phyloP scores from a whole-genome alignment of 2,329 filamentous ascomycete species.

The Sclerotinia spermophila region DNA sequence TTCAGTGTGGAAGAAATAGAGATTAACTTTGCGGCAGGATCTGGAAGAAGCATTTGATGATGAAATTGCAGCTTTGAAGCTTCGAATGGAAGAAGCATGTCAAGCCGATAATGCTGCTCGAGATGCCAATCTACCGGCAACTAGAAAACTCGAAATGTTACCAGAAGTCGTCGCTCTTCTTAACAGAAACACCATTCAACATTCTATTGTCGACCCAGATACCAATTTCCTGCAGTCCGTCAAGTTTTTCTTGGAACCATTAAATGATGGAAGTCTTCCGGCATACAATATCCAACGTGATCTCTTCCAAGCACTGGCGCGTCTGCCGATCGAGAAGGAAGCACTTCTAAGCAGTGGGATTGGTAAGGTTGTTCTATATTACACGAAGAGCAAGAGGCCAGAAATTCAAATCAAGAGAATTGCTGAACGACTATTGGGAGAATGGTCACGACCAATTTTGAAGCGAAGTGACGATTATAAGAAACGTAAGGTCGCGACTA shows the following conservation, averaged over 20 bases:
- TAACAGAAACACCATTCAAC: constrained; percentile 82
- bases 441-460: constrained; percentile 93
- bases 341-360: constrained; percentile 85
- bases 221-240: constrained; percentile 93
- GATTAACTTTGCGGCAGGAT: constrained; percentile 53
- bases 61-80: constrained; percentile 81
- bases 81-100: constrained; percentile 87
- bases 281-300: constrained; percentile 98
- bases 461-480: constrained; percentile 94
- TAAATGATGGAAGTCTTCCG: constrained; percentile 89
- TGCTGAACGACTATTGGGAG: constrained; percentile 85
- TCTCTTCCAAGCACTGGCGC: constrained; percentile 75
- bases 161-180: constrained; percentile 85
- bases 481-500: constrained; percentile 67
- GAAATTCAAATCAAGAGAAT: constrained; percentile 88
- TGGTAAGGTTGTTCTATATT: constrained; percentile 94
- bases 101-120: constrained; percentile 82
- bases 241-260: constrained; percentile 93
- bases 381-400: constrained; percentile 89
- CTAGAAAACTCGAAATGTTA: constrained; percentile 90
- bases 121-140: constrained; percentile 72
- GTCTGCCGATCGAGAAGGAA: constrained; percentile 87
- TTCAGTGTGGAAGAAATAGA: neutral
- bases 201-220: constrained; percentile 86
- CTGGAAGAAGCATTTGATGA: constrained; percentile 87